Evolutionary conservation across 2,329 filamentous ascomycete genomes (phyloP).

Genomic region (Setomelanomma holmii): DNA sequence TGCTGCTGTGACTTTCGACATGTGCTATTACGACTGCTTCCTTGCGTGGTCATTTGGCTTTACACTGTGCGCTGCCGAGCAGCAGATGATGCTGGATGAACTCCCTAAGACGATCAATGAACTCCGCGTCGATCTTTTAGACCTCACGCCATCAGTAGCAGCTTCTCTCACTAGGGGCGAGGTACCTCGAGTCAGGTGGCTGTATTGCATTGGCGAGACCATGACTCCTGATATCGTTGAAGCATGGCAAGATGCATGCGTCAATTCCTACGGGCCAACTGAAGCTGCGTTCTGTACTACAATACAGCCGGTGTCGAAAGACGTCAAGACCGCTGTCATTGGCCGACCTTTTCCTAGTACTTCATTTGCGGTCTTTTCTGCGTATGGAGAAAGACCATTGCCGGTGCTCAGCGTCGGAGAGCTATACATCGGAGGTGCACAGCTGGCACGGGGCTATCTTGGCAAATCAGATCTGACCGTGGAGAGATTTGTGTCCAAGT

Average conservation of each 20-base stretch:
- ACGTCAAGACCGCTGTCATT: conserved; percentile 48
- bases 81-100: conserved; percentile 48
- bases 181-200: conserved; percentile 49
- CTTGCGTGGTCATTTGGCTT: conserved; percentile 55
- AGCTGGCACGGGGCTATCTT: conserved; percentile 56
- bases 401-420: conserved; percentile 53
- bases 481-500: conserved; percentile 37
- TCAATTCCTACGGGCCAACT: conserved; percentile 55
- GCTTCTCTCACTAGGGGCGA: conserved; percentile 39
- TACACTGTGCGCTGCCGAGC: conserved; percentile 51
- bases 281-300: conserved; percentile 57
- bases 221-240: conserved; percentile 50
- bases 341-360: conserved; percentile 52
- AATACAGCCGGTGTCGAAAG: conserved; percentile 42
- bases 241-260: conserved; percentile 50
- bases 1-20: conserved; percentile 54
- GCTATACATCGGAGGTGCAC: conserved; percentile 55
- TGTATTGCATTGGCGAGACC: conserved; percentile 55
- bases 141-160: conserved; percentile 54
- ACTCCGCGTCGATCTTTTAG: conserved; percentile 47
- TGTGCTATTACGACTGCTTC: conserved; percentile 58
- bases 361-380: conserved; percentile 48
- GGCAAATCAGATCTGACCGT: conserved; percentile 42
- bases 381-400: conserved; percentile 36
- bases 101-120: conserved; percentile 44